Evolutionary conservation across 1,139 yeast species (phyloP), one percentile per base, ranked within the genome.

Genomic region (Debaryomycetaceae sp.): DNA sequence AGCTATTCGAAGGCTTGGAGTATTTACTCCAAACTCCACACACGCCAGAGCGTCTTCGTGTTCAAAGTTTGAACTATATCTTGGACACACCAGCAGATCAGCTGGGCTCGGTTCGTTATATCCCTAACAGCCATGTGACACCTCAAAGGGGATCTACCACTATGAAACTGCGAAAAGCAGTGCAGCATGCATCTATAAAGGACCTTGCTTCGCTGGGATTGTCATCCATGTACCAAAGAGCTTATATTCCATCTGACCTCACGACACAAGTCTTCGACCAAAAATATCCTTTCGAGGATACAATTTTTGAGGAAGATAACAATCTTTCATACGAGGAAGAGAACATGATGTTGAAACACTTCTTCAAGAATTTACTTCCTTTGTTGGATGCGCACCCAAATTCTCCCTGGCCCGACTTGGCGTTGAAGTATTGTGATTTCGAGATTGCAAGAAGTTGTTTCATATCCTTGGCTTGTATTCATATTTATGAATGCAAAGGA

Each of bases 331-430:
- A 61, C 32, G 48, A 54, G 18, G 77, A 73, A 37, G 79, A 73
- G 39, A 70, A 48, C 35, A 61, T 59, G 56, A 66, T 72, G 60
- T 44, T 73, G 35, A 66, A 63, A 34, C 78, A 73, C 45, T 73
- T 72, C 42, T 73, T 73, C 47, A 65, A 69, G 39, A 66, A 69
- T 39, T 53, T 73, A 18, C 46, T 73, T 3, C 77, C 75, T 1
- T 44, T 73, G 23, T 44, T 73, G 15, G 79, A 73, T 48, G 75
- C 76, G 0, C 78, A 71, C 44, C 78, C 78, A 1, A 67, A 68
- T 28, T 59, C 75, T 0, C 78, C 78, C 2, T 71, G 78, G 78
- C 79, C 79, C 0, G 73, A 71, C 35, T 47, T 73, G 31, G 75
- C 77, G 18, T 51, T 73, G 36, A 64, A 67, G 32, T 71, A 73